These are phyloP conservation scores for Thelonectria rubi DNA, from an alignment of 2,329 filamentous ascomycete species.

Conservation along the genomic window DNA sequence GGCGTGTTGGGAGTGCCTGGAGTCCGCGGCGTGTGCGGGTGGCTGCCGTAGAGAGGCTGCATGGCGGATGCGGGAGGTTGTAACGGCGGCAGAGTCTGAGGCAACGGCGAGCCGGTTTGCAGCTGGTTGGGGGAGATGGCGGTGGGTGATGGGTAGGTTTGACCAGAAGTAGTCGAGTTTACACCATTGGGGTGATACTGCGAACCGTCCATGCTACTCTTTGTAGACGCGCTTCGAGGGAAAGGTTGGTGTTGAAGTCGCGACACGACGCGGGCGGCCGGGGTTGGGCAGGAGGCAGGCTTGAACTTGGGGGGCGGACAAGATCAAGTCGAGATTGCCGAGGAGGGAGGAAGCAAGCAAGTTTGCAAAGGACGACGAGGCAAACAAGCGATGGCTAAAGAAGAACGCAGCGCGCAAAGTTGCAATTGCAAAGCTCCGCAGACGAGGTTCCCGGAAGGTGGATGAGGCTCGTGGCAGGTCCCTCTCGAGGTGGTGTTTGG, in stretches of 20 bases:
- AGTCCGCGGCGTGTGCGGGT: constrained; percentile 70
- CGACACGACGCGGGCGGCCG: constrained; percentile 37
- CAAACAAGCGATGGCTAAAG: constrained; percentile 37
- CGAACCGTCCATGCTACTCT: constrained; percentile 63
- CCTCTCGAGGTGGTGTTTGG: constrained; percentile 56
- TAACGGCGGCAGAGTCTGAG: constrained; percentile 66
- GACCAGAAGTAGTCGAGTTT: constrained; percentile 61
- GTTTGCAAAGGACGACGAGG: constrained; percentile 26
- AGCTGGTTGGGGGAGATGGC: constrained; percentile 62
- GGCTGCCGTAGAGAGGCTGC: constrained; percentile 62
- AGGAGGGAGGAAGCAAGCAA: constrained; percentile 26
- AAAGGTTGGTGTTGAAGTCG: constrained; percentile 37
- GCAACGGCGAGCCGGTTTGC: constrained; percentile 57
- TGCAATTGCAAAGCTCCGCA: constrained; percentile 42
- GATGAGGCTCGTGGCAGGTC: constrained; percentile 53
- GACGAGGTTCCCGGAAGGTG: constrained; percentile 48
- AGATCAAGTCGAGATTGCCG: constrained; percentile 41
- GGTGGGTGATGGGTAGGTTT: constrained; percentile 61
- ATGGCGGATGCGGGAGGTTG: constrained; percentile 56
- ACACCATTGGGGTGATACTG: constrained; percentile 65
- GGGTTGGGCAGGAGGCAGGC: constrained; percentile 22
- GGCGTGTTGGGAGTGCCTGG: constrained; percentile 71
- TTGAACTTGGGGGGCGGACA: constrained; percentile 36
- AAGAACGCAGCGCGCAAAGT: constrained; percentile 33
- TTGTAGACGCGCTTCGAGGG: constrained; percentile 45